Base-by-base conservation (phyloP, 1,139 yeast species). In the Diutina catenulata region DNA sequence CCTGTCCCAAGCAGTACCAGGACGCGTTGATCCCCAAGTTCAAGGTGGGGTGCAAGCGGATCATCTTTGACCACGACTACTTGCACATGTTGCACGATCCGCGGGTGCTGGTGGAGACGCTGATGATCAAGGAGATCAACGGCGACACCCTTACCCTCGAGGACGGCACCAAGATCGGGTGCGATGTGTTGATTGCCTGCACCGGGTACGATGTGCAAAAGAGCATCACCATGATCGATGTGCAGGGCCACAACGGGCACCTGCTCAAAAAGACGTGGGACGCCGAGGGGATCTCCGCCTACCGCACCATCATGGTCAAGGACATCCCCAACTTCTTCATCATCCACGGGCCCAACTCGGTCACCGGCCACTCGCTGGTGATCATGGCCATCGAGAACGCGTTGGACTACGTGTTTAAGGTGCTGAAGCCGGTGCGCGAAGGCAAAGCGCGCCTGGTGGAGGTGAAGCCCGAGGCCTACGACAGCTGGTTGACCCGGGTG, bases 301-400 rank as follows among this genome's bases (percentile, higher is more conserved):
- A 36, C 7, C 55, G 60, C 38, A 64, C 71, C 0, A 27, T 52
- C 10, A 45, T 64, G 44, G 49, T 56, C n/a, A 58, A 57, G 38
- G 52, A 63, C 26, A 51, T 57, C 37, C 71, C 71, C 14, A 65
- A 65, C 41, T 43, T 56, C 11, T 62, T 62, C 43, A 22, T 57
- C 9, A 51, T 65, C 43, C 65, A 56, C 3, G 71, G 71, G 3
- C 70, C 71, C 22, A 65, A 65, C 42, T 53, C 67, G 2, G 64
- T 67, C 15, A 62, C 70, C 9, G 71, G 71, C 5, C 70, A 65
- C 44, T 55, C 67, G 0, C 63, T 69, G 1, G 69, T 63, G 39
- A 62, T 64, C 4, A 50, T 61, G 46, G 67, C 69, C 15, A 56
- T 62, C 41, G 70, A 65, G 46, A 63, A 62, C 46, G 58, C 57